Evolutionary conservation across 2,329 filamentous ascomycete species (phyloP), one percentile per base, ranked within the genome.

Genomic region (Xylaria digitata): DNA sequence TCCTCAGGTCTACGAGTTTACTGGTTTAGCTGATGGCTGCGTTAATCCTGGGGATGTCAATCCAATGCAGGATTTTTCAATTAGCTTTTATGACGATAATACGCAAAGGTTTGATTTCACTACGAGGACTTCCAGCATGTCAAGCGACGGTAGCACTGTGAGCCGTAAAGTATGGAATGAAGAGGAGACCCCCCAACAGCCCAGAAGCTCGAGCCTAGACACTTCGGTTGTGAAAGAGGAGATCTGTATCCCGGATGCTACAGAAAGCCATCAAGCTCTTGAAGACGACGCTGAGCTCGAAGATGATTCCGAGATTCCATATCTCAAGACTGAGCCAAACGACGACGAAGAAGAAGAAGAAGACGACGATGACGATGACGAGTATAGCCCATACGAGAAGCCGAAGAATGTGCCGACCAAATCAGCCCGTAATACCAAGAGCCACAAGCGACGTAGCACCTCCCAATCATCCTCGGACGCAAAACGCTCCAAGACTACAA

Each of bases 21-120:
- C 72, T 8, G 74, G 75, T 50, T 71, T 79, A 66, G 72, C 71
- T 8, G 71, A 75, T 23, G 73, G 68, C 43, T 80, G 70, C 61
- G 77, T 81, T n/a, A 80, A 78, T 55, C 77, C 73, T 23, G 67
- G 70, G 15, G 78, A 81, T 40, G 75, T 80, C 48, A 77, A 78
- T 61, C 70, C 72, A 7, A 74, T 70, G 30, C 77, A 77, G 45
- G 77, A 78, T n/a, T 56, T 71, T 1, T 68, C 74, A n/a, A 70
- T 70, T 23, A 67, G 60, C 40, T 75, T 70, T 69, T 75, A 76
- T 34, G 78, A 76, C 21, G 77, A 79, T 15, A 65, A 58, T 42
- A 67, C 67, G 48, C 45, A 64, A n/a, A 52, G 45, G 17, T 49
- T 71, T 23, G 71, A 75, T 21, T 75, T 78, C 9, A 68, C 74